These are phyloP conservation scores for Penicillium robsamsonii DNA, from an alignment of 495 filamentous ascomycete species.

Conservation along the genomic window DNA sequence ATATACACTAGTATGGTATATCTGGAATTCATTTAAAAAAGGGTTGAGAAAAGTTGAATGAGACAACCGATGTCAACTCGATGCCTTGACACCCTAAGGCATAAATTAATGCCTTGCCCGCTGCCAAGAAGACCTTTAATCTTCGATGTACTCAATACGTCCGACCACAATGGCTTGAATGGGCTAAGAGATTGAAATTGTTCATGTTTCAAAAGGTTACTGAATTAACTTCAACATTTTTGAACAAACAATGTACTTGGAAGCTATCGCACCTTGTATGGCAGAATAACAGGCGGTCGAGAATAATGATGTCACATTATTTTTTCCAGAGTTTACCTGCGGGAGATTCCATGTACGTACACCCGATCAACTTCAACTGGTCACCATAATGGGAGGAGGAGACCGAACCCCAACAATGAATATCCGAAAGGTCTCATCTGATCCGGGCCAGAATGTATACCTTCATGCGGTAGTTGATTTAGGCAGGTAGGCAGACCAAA, in stretches of 20 bases:
- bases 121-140: no score
- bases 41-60: neutral
- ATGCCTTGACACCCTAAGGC: neutral
- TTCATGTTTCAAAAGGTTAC: neutral
- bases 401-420: slow-evolving; percentile 4
- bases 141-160: no score
- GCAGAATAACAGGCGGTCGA: slow-evolving; percentile 6
- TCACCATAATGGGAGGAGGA: slow-evolving; percentile 20
- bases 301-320: slow-evolving; percentile 7
- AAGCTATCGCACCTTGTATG: neutral
- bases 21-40: no score
- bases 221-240: no score
- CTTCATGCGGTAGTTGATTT: slow-evolving; percentile 32
- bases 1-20: no score
- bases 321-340: neutral
- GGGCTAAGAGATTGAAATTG: neutral
- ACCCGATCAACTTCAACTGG: neutral
- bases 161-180: no score
- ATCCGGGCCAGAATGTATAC: slow-evolving; percentile 14
- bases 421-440: neutral
- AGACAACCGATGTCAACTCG: neutral
- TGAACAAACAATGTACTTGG: no score
- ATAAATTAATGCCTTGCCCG: neutral
- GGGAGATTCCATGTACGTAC: neutral
- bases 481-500: slow-evolving; percentile 25